Base-by-base conservation (phyloP, 1,284 basidiomycete genomes). In the Grifola frondosa region DNA sequence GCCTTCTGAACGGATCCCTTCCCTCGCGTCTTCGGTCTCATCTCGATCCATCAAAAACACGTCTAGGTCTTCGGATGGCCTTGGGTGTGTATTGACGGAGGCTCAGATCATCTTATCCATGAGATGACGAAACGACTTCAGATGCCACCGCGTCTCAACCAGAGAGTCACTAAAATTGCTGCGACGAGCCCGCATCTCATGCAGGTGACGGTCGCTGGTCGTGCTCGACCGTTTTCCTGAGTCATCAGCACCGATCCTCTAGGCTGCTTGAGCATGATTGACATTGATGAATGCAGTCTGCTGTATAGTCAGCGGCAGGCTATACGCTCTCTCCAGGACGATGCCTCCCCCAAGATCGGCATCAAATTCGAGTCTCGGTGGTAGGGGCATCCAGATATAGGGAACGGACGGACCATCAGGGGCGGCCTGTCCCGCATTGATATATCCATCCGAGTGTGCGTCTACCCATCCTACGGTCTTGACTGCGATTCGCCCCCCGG, bases 341-440 rank as follows among this genome's bases (percentile, higher is more conserved):
- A 59, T 22, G 42, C 60, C 2, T 44, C 59, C 9, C 57, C 48
- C 51, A 70, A 70, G 45, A 54, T 70, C 24, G 68, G 57, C 3
- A 24, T 70, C n/a, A 60, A 61, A 17, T 71, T 70, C 53, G 60
- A 56, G 36, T 56, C 58, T 3, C 46, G 60, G 17, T 71, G 67
- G 59, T 71, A 69, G 69, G 61, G 62, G 33, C 49, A 49, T 16
- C 57, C 58, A 3, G 11, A 22, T 24, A 30, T 42, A 28, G n/a
- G 16, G 13, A 16, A n/a, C 13, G 15, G 20, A 16, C 32, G 25
- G 9, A 4, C 5, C 7, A 42, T 42, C 21, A 33, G 52, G 2
- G 68, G 67, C 6, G 67, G 68, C 1, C 66, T 67, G 44, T 57
- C 65, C 6, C 56, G 48, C 16, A 70, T 64, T 1, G 67, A 71